phyloP scores from a whole-genome alignment of 1,139 yeast genomes.

The Blastobotrys arbuscula region DNA sequence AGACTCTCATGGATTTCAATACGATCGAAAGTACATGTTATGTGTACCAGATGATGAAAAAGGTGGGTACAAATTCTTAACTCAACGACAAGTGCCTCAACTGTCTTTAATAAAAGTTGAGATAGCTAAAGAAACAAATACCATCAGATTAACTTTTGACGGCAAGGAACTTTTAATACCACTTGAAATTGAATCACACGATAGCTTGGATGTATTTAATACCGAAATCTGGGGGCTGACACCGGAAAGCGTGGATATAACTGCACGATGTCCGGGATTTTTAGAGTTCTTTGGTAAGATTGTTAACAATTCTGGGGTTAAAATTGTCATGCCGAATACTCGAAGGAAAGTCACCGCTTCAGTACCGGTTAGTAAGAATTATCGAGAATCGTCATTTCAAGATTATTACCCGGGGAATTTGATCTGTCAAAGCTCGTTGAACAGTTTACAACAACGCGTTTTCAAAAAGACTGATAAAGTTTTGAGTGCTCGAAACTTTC shows the following conservation, averaged over 20 bases:
- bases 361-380: not conserved
- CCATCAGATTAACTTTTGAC: constrained; percentile 30
- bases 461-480: constrained; percentile 19
- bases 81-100: constrained; percentile 35
- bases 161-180: constrained; percentile 16
- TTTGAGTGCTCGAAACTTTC: constrained; percentile 32
- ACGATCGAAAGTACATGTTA: constrained; percentile 41
- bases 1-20: constrained; percentile 37
- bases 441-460: constrained; percentile 29
- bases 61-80: constrained; percentile 29
- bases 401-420: constrained; percentile 43
- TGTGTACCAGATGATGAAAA: constrained; percentile 26
- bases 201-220: constrained; percentile 24
- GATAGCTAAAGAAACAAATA: constrained; percentile 25
- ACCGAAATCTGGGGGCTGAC: constrained; percentile 22
- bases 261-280: constrained; percentile 15
- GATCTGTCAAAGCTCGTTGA: constrained; percentile 34
- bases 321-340: constrained; percentile 31
- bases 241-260: constrained; percentile 16
- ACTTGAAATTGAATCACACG: not conserved
- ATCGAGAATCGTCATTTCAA: constrained; percentile 35
- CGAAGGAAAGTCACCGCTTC: constrained; percentile 35
- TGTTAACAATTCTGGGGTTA: not conserved
- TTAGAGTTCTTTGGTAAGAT: constrained; percentile 12
- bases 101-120: constrained; percentile 31